These are phyloP conservation scores for Leishmania guyanensis DNA, from an alignment of 208 protist species.

Conservation along the genomic window DNA sequence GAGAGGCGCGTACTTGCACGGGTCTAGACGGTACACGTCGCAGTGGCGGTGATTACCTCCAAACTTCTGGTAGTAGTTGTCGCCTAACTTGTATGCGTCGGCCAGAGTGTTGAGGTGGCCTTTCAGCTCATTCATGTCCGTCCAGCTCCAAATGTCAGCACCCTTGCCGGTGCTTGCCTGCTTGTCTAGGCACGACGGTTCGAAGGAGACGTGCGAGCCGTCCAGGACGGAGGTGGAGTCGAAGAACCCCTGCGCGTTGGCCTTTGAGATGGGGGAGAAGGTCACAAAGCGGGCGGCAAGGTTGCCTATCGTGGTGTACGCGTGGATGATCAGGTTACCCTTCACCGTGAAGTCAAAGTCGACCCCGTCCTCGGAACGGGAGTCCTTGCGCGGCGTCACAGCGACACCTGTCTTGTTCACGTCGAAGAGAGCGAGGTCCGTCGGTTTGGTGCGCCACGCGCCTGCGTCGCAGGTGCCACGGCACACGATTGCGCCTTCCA, in stretches of 20 bases:
- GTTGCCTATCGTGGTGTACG: constrained; percentile 78
- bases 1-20: constrained; percentile 86
- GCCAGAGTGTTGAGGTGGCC: constrained; percentile 64
- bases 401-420: constrained; percentile 25
- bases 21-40: constrained; percentile 72
- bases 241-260: constrained; percentile 33
- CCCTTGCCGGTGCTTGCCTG: constrained; percentile 60
- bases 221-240: constrained; percentile 37
- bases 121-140: constrained; percentile 18
- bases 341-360: constrained; percentile 64
- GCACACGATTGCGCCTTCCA: constrained; percentile 66
- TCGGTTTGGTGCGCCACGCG: constrained; percentile 52
- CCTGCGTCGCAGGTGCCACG: constrained; percentile 73
- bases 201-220: constrained; percentile 71
- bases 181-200: constrained; percentile 67
- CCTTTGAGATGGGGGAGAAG: constrained; percentile 60
- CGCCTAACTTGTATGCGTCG: constrained; percentile 60
- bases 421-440: constrained; percentile 42
- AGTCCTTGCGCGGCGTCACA: constrained; percentile 58
- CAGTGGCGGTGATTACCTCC: constrained; percentile 84
- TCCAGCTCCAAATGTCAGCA: constrained; percentile 68
- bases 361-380: constrained; percentile 46
- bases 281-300: constrained; percentile 87
- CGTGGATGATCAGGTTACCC: constrained; percentile 62
- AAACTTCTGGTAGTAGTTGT: constrained; percentile 92